Conservation (phyloP, 805 yeast species). For the Candida vaughaniae region DNA sequence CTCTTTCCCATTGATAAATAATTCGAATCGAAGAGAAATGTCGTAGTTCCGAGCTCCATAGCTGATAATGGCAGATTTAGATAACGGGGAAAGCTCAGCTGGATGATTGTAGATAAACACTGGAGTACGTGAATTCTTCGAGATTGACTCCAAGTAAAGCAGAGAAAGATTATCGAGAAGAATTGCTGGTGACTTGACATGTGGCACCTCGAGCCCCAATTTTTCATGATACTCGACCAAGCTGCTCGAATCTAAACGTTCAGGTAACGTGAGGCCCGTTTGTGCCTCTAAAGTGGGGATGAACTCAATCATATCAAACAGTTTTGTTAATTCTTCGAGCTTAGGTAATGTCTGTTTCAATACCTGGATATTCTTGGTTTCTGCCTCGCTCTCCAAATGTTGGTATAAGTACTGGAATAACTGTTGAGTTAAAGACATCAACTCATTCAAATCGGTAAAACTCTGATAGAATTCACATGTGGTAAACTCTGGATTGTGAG, state of each 20-base stretch:
- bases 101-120: slow-evolving; percentile 84
- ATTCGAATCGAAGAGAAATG: slow-evolving; percentile 74
- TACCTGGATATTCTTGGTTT: slow-evolving; percentile 12
- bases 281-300: slow-evolving; percentile 57
- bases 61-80: slow-evolving; percentile 54
- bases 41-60: slow-evolving; percentile 33
- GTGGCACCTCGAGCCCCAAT: slow-evolving; percentile 37
- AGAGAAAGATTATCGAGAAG: slow-evolving; percentile 65
- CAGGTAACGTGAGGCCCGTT: slow-evolving; percentile 53
- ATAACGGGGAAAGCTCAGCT: slow-evolving; percentile 78
- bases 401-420: slow-evolving; percentile 46
- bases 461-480: slow-evolving; percentile 86
- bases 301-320: slow-evolving; percentile 53
- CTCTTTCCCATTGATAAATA: slow-evolving; percentile 78
- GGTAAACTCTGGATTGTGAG: slow-evolving; percentile 94
- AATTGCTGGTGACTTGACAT: slow-evolving; percentile 50
- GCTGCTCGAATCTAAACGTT: slow-evolving; percentile 34
- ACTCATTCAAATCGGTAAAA: slow-evolving; percentile 61
- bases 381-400: slow-evolving; percentile 12
- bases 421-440: slow-evolving; percentile 63
- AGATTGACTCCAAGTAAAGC: slow-evolving; percentile 57
- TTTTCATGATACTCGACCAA: slow-evolving; percentile 40
- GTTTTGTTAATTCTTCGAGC: slow-evolving; percentile 12
- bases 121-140: slow-evolving; percentile 42
- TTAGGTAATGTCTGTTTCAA: slow-evolving; percentile 17